Evolutionary conservation across 164 flowering plant genomes (phyloP).

Genomic region (Malania oleifera): DNA sequence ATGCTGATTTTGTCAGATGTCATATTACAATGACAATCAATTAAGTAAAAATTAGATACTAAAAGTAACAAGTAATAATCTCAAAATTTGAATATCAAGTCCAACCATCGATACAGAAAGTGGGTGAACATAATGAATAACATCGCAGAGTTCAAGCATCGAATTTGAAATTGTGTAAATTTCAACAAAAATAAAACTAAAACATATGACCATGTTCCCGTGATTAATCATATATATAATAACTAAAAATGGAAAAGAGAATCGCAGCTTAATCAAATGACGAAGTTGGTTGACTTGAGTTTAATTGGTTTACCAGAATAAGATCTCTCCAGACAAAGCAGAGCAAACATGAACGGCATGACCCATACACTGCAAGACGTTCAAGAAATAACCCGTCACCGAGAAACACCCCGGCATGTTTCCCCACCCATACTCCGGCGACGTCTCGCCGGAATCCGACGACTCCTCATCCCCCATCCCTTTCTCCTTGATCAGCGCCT

Average conservation of each 20-base stretch:
- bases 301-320: slow-evolving; percentile 45
- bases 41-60: too few species aligned
- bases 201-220: too few species aligned
- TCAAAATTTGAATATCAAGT: too few species aligned
- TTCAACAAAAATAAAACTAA: too few species aligned
- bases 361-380: slow-evolving; percentile 55
- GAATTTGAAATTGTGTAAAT: too few species aligned
- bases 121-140: too few species aligned
- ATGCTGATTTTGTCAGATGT: too few species aligned
- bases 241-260: background rate
- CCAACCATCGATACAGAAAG: too few species aligned
- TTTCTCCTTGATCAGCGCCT: slow-evolving; percentile 23
- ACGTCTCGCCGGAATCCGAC: slow-evolving; percentile 14
- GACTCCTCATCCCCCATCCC: background rate
- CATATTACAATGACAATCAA: too few species aligned
- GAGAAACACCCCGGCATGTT: slow-evolving; percentile 33
- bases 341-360: slow-evolving; percentile 57
- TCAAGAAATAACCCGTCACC: slow-evolving; percentile 31
- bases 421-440: slow-evolving; percentile 12
- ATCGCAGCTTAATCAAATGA: background rate
- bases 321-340: slow-evolving; percentile 50
- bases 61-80: too few species aligned
- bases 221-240: background rate
- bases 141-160: too few species aligned
- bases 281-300: background rate